A percentile compares a stretch with the other conserved stretches of the same genome.
Evolutionary conservation across 352 stramenopile genomes (phyloP).

Genomic region (Phytophthora fragariaefolia): DNA sequence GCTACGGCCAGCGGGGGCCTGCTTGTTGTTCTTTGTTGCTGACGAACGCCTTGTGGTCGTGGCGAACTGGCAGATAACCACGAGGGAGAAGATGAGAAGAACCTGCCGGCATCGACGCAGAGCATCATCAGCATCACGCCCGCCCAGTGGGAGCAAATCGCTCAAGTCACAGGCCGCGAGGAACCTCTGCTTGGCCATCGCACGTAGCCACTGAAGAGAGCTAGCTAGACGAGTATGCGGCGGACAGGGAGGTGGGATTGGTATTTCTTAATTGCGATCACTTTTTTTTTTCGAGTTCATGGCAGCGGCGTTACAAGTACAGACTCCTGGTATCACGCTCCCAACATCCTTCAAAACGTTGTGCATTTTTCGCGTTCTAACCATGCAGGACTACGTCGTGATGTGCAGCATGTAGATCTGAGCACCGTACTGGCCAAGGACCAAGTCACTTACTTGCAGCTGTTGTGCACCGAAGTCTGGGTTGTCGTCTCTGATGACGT

Average conservation of each 20-base stretch:
- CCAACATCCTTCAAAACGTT: conserved; percentile 13
- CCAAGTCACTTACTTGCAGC: conserved; percentile 18
- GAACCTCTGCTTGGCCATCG: conserved; percentile 78
- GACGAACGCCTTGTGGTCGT: background rate
- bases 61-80: conserved; percentile 57
- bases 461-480: conserved; percentile 8
- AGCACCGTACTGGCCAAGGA: background rate
- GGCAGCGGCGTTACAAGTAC: background rate
- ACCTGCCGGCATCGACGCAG: conserved; percentile 65
- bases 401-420: conserved; percentile 19
- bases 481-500: background rate
- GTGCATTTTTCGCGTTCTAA: conserved; percentile 29
- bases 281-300: background rate
- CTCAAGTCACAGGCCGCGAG: conserved; percentile 41
- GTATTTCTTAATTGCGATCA: conserved; percentile 29
- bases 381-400: conserved; percentile 22
- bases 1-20: background rate
- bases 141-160: conserved; percentile 69
- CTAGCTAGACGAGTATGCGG: background rate
- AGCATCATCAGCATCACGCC: conserved; percentile 87
- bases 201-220: conserved; percentile 14
- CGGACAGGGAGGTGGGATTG: conserved; percentile 10
- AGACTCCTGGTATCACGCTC: background rate
- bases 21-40: conserved; percentile 1
- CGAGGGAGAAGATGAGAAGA: conserved; percentile 56